A percentile compares a stretch with the other conserved stretches of the same genome.
These are phyloP conservation scores for Penicillium hordei DNA, from an alignment of 2,329 filamentous ascomycete species.

Conservation along the genomic window DNA sequence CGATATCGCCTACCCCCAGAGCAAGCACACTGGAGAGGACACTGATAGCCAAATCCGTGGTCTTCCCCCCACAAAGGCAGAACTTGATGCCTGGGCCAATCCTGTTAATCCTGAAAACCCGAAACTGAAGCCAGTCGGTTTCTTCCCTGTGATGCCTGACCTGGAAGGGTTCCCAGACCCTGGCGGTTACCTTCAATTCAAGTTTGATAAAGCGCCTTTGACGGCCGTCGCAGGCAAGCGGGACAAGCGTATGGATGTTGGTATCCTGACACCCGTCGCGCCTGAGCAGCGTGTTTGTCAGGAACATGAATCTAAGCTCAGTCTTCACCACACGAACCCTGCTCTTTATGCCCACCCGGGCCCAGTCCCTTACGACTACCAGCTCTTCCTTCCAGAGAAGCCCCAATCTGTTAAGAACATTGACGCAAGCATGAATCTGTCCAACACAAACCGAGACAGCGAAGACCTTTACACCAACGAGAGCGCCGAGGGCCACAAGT, in stretches of 20 bases:
- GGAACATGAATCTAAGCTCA: slow-evolving; percentile 50
- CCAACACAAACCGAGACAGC: slow-evolving; percentile 55
- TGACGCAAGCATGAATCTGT: slow-evolving; percentile 56
- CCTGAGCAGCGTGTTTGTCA: slow-evolving; percentile 50
- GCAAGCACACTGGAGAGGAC: slow-evolving; percentile 60
- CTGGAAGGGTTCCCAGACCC: slow-evolving; percentile 60
- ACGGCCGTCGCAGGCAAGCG: slow-evolving; percentile 49
- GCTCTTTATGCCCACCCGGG: slow-evolving; percentile 52
- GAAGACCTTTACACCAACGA: slow-evolving; percentile 51
- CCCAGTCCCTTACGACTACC: slow-evolving; percentile 57
- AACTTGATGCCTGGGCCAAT: slow-evolving; percentile 59
- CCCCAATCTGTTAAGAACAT: slow-evolving; percentile 50
- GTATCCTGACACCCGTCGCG: slow-evolving; percentile 54
- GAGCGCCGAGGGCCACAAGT: slow-evolving; percentile 44
- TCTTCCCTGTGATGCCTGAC: slow-evolving; percentile 62
- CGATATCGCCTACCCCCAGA: slow-evolving; percentile 62
- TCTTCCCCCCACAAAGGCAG: slow-evolving; percentile 54
- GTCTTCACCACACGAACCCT: slow-evolving; percentile 52
- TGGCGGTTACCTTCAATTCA: slow-evolving; percentile 60
- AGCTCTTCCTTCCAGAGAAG: slow-evolving; percentile 58
- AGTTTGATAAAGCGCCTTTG: slow-evolving; percentile 61
- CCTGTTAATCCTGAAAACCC: slow-evolving; percentile 61
- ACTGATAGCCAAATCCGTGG: slow-evolving; percentile 54
- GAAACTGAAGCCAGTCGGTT: slow-evolving; percentile 57
- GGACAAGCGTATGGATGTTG: slow-evolving; percentile 61